Base-by-base conservation (phyloP, 768 basidiomycete species). In the Thelephora ganbajun region DNA sequence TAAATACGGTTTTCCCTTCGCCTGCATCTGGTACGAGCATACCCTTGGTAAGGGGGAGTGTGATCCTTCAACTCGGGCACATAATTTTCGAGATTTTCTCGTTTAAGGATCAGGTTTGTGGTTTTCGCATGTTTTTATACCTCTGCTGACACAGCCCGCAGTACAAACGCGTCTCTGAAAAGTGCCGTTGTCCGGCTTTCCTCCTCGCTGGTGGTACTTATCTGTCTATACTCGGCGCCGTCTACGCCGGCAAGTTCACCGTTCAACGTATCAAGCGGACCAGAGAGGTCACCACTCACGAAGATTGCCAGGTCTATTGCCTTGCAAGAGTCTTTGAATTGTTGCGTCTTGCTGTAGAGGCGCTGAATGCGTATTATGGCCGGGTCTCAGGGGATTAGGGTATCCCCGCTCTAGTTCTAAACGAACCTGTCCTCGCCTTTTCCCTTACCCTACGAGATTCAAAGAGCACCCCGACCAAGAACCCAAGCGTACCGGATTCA, bases 251-350 rank as follows among this genome's bases (percentile, higher is more conserved):
- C 51, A 45, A 16, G 23, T 30, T 51, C 14, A 51, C 51, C 26
- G 50, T 51, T 6, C 51, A 51, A 35, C 41, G 43, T 34, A 11
- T 52, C 14, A 18, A 45, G 26, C 51, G 50, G 50, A 7, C 62
- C 14, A 59, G 55, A 14, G 2, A 19, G 30, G 51, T 45, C 39
- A 52, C 53, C 45, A 34, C 45, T 11, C 35, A 44, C 11, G 55
- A 62, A 13, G 55, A 59, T 11, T 11, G 16, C 2, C 58, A 53
- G 5, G 46, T 30, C 26, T 30, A 30, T 9, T 9, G 9, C 5
- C 26, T 30, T 9, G 26, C 26, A 30, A 4, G 26, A 9, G 26
- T 30, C 26, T 30, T 30, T 30, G 4, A 4, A 9, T 30, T 9
- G 5, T 30, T 30, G 9, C 9, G 26, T 30, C 9, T 30, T 30